Conservation (phyloP, 2,329 filamentous ascomycete species). For the Fusarium xylarioides region DNA sequence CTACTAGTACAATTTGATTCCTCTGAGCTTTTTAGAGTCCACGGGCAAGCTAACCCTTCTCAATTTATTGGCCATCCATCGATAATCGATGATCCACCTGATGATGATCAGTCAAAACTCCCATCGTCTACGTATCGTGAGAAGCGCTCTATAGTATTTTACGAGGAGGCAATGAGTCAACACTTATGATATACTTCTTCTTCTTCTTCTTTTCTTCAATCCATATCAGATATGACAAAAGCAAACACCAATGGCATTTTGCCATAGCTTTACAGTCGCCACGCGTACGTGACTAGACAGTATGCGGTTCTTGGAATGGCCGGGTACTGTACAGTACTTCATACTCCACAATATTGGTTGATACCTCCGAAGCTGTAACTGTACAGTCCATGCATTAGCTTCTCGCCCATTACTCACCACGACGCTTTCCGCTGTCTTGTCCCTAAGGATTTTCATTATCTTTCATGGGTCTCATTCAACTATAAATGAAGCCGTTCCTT, state of each 20-base stretch:
- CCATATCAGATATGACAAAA: neutral
- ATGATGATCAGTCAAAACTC: neutral
- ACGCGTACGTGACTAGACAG: neutral
- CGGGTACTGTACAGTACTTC: neutral
- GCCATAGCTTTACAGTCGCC: neutral
- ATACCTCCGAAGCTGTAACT: neutral
- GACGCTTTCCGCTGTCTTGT: too few relatives aligned
- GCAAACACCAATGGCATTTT: neutral
- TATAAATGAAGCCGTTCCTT: neutral
- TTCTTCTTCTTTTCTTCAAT: too few relatives aligned
- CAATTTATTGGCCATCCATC: neutral
- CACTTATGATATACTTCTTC: accelerated
- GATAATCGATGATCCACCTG: neutral
- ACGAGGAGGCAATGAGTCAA: accelerated
- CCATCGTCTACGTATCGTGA: neutral
- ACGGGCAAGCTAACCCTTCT: too few relatives aligned
- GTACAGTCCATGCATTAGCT: conserved; percentile 15
- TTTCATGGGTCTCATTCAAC: too few relatives aligned
- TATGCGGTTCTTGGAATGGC: neutral
- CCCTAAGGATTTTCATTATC: accelerated
- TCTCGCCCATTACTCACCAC: neutral
- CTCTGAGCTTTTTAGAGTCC: accelerated
- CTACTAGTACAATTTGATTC: neutral
- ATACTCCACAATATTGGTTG: too few relatives aligned
- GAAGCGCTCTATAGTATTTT: too few relatives aligned